Base-by-base conservation (phyloP, 768 basidiomycete species). In the Rhizopogon sp. region DNA sequence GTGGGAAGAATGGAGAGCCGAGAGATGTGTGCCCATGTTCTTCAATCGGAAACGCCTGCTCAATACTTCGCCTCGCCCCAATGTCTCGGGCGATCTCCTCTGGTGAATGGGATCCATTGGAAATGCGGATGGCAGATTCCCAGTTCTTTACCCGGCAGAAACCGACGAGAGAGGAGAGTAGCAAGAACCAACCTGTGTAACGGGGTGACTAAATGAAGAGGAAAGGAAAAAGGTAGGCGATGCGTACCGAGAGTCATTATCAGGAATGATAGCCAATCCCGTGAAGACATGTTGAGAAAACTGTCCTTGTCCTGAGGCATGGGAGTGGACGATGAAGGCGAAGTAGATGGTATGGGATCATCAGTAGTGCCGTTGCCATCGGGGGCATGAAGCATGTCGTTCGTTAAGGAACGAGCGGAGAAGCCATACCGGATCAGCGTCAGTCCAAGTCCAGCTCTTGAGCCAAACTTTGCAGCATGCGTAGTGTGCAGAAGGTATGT, bases 371-470 rank as follows among this genome's bases (percentile, higher is more conserved):
- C 14, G 29, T 54, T 62, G n/a, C 61, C 62, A 8, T 49, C 64
- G 14, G 40, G 63, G 55, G 50, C 53, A 39, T 58, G 52, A 49
- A 61, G 63, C 46, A 73, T 61, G 58, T 70, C 67, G 60, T 70
- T 60, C 11, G 61, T 62, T 39, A 67, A 67, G 10, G 68, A 57
- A 50, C 82, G 82, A 11, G 88, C 81, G 66, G 83, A 86, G 63
- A 95, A 83, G 1, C 95, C 96, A 62, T 87, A 92, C 64, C 98
- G 96, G 59, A 98, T 95, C 57, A 98, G 76, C 0, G 93, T 98
- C 62, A 97, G 79, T 16, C 96, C 96, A n/a, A 99, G 83, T 31
- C 96, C 96, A 0, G 93, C 93, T 43, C 93, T 87, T 14, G 92
- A 93, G 49, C 97, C 97, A 66, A 82, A 91, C 69, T 94, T 95